Base-by-base conservation (phyloP, 2,329 filamentous ascomycete genomes). In the Sarocladium oryzae region DNA sequence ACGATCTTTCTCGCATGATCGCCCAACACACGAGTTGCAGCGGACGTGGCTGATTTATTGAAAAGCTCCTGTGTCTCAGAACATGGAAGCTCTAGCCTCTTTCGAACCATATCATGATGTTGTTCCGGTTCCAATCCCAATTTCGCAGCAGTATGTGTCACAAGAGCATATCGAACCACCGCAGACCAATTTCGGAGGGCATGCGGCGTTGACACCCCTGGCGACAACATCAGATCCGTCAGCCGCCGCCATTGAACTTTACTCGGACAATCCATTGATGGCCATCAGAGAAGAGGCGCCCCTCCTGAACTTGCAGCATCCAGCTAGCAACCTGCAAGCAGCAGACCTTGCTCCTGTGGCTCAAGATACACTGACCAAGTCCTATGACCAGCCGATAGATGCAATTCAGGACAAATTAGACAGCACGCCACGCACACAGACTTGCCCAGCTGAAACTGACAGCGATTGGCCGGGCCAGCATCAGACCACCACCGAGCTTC, bases 21-120 rank as follows among this genome's bases (percentile, higher is more conserved):
- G 8, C 33, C 15, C 33, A 36, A 36, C 10, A 36, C 33, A 36
- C 36, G 7, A 21, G 36, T 40, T 9, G 8, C 33, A 7, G 7
- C 7, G n/a, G n/a, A 23, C 9, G 16, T 4, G 3, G 7, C 7
- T 40, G 37, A 16, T 18, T 40, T 10, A 40, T 18, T 23, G 7
- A 16, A 16, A 32, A 48, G 43, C 43, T 33, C 43, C 43, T 32
- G 9, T 48, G 16, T 5, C 26, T 9, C 24, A 32, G 33, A 16
- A 10, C 4, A 13, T n/a, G 11, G 43, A 30, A 9, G 10, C 28
- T 4, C 26, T 13, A 9, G 28, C 4, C 4, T 5, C 13, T 11
- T 30, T 33, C 43, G 43, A 33, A 26, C 16, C 43, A n/a, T 48
- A 48, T 48, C 26, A 20, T 15, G 43, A 48, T 48, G 26, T 28